Conservation (phyloP, 2,329 filamentous ascomycete genomes). For the Penicillium sp. region DNA sequence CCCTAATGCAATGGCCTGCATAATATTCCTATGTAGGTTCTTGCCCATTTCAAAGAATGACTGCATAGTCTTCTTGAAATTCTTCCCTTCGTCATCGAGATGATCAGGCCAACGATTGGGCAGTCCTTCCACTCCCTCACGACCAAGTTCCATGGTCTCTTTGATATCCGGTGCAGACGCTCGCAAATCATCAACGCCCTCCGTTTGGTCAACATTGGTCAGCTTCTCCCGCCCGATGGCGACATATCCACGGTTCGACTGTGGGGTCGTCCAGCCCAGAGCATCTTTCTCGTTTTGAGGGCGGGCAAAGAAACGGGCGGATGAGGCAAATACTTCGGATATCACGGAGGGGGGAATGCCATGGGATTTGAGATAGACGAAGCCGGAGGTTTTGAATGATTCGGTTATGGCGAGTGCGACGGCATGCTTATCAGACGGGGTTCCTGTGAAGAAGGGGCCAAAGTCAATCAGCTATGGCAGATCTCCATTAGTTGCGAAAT, state of each 20-base stretch:
- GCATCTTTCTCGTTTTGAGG: conserved; percentile 62
- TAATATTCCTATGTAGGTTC: conserved; percentile 70
- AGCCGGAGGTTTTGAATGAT: conserved; percentile 82
- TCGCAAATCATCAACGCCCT: conserved; percentile 60
- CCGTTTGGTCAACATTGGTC: conserved; percentile 54
- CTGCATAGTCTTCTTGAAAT: conserved; percentile 71
- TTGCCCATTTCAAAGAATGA: conserved; percentile 75
- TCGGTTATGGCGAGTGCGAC: conserved; percentile 71
- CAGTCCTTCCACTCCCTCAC: conserved; percentile 58
- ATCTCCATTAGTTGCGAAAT: neutral
- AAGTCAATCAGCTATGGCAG: conserved; percentile 71
- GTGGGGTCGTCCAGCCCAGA: conserved; percentile 68
- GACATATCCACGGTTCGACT: conserved; percentile 73
- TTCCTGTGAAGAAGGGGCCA: conserved; percentile 66
- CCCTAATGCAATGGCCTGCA: conserved; percentile 81
- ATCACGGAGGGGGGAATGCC: conserved; percentile 63
- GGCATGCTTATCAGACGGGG: conserved; percentile 57
- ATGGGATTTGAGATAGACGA: conserved; percentile 84
- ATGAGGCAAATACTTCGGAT: conserved; percentile 63
- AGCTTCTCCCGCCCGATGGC: conserved; percentile 71
- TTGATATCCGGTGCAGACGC: conserved; percentile 54
- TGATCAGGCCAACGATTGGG: conserved; percentile 77
- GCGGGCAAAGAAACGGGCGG: conserved; percentile 69
- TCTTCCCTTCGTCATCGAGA: conserved; percentile 53
- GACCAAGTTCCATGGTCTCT: conserved; percentile 61